Percentiles rank a stretch among this genome's conserved stretches.
These are phyloP conservation scores for Anacardium occidentale DNA, from an alignment of 345 rosid species.

Conservation along the genomic window DNA sequence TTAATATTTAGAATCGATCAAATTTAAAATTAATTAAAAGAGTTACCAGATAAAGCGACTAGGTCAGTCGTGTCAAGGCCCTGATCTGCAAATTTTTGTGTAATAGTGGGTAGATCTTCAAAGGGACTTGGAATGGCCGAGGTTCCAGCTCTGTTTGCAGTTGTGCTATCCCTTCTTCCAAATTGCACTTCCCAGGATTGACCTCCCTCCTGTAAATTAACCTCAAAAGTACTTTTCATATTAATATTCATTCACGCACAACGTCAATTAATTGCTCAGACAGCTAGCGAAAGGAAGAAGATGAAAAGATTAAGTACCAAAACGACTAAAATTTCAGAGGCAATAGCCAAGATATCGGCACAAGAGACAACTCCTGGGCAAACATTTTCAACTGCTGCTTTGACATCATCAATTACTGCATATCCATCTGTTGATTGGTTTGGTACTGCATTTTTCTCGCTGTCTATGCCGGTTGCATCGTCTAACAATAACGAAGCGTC, in stretches of 20 bases:
- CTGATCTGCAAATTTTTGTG: neutral
- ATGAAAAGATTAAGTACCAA: constrained; percentile 28
- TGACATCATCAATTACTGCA: constrained; percentile 41
- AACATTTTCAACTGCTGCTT: constrained; percentile 45
- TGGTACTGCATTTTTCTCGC: constrained; percentile 37
- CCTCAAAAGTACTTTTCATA: neutral
- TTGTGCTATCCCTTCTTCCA: constrained; percentile 33
- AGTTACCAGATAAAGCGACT: constrained; percentile 10
- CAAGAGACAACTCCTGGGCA: constrained; percentile 63
- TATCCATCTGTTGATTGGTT: constrained; percentile 37
- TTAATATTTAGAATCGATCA: neutral
- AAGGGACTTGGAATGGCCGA: neutral
- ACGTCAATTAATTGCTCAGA: neutral
- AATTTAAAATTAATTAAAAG: neutral
- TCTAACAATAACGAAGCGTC: constrained; percentile 56
- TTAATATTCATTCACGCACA: neutral
- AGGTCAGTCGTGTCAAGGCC: constrained; percentile 9
- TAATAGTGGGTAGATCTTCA: neutral
- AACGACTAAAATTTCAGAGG: constrained; percentile 42
- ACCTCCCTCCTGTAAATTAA: constrained; percentile 34
- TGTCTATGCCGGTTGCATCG: constrained; percentile 20
- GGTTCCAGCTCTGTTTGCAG: constrained; percentile 4
- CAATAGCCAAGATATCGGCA: constrained; percentile 50
- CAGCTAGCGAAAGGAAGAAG: neutral
- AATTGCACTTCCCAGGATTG: constrained; percentile 31